Evolutionary conservation across 1,284 basidiomycete genomes (phyloP).

Genomic region (Pterulicium gracile): DNA sequence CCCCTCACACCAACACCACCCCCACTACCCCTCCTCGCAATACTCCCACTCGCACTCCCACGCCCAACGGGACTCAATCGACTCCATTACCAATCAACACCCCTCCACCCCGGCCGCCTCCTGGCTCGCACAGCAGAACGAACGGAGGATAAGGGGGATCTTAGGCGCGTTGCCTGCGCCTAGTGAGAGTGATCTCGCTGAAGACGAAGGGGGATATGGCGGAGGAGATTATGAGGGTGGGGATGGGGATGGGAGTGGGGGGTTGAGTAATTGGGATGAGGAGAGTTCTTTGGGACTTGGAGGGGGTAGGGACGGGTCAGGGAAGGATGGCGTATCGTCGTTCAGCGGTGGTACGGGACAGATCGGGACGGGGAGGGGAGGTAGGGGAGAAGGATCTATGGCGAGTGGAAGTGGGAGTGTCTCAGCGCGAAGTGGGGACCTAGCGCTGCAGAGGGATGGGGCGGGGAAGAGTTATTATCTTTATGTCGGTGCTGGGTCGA

Average conservation of each 20-base stretch:
- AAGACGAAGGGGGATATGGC: conserved; percentile 10
- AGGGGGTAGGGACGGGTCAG: too few species aligned
- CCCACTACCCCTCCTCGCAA: conserved; percentile 27
- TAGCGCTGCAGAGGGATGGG: conserved; percentile 53
- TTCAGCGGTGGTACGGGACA: too few species aligned
- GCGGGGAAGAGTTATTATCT: conserved; percentile 68
- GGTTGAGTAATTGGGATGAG: conserved; percentile 21
- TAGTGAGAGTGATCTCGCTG: conserved; percentile 42
- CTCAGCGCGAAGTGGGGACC: too few species aligned
- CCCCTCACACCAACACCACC: background rate
- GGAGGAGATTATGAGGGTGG: background rate
- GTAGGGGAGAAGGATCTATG: too few species aligned
- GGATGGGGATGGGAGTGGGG: background rate
- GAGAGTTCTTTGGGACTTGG: conserved; percentile 23
- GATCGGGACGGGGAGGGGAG: too few species aligned
- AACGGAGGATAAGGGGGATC: conserved; percentile 46
- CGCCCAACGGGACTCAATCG: too few species aligned
- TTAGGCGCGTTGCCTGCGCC: conserved; percentile 50
- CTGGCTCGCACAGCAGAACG: conserved; percentile 78
- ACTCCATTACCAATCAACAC: too few species aligned
- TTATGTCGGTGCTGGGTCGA: conserved; percentile 44
- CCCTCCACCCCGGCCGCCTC: conserved; percentile 30
- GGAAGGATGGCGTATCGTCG: too few species aligned
- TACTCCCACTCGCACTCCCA: conserved; percentile 27
- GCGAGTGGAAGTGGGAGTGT: too few species aligned